Evolutionary conservation across 768 basidiomycete genomes (phyloP), one percentile per base, ranked within the genome.

Genomic region (Xerocomus potaroensis): DNA sequence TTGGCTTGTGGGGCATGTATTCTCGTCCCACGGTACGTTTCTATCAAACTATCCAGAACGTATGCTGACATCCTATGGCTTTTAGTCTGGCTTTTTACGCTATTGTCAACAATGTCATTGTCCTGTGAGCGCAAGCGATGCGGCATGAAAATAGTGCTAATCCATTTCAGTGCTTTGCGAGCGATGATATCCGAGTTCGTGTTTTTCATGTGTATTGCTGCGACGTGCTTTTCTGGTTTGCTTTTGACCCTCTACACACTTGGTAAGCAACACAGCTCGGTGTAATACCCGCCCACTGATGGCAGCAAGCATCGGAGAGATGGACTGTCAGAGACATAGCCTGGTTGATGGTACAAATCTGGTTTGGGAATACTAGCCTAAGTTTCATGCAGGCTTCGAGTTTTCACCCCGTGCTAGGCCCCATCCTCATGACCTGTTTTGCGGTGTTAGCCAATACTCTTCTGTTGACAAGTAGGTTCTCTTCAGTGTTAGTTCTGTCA

Each of bases 341-440:
- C 0, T 92, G 89, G 89, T 66, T 91, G 9, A 84, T 91, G 83
- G 76, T 87, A 3, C 84, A 90, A 48, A 88, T 91, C 24, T 91
- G 89, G 87, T 89, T 91, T 50, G 87, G 88, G 0, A 87, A 84
- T 55, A 83, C 80, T 3, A 84, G 75, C 56, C 67, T 89, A 23
- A 76, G 71, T 43, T 83, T 82, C 53, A 67, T 55, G 8, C 70
- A 80, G 55, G 78, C 80, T 1, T 64, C 74, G 35, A 79, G 75
- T 50, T 83, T 84, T 55, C 83, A 80, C 62, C 80, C 78, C 5
- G 53, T 91, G 2, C 83, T 89, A 45, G 87, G 87, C 2, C 87
- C 87, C 0, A 76, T 88, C 32, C 66, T 89, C 38, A 90, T 91
- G 87, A 82, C 84, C 3, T 66, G 73, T 12, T 92, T 89, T 57